A percentile compares a stretch with the other conserved stretches of the same genome.
Evolutionary conservation across 2,329 filamentous ascomycete genomes (phyloP).

Genomic region (Ilyonectria mors-panacis): DNA sequence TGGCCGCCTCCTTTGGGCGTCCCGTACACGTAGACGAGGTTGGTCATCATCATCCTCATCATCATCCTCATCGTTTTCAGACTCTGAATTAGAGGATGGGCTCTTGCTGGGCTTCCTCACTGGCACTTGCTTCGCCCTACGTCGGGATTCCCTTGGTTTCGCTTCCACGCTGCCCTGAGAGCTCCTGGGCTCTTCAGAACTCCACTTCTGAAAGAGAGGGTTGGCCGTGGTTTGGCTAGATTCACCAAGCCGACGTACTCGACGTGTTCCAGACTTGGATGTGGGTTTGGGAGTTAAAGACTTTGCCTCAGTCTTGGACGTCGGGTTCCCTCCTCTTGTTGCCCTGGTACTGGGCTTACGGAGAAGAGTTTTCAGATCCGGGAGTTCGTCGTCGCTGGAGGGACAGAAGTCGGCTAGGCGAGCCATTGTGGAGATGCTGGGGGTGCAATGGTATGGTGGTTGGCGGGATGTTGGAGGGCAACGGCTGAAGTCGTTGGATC

Average conservation of each 20-base stretch:
- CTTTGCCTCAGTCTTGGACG: conserved; percentile 31
- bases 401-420: conserved; percentile 48
- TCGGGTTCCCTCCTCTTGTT: conserved; percentile 32
- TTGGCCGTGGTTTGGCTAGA: conserved; percentile 44
- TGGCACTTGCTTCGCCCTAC: conserved; percentile 18
- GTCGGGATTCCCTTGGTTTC: conserved; percentile 11
- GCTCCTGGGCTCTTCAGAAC: conserved; percentile 39
- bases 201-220: conserved; percentile 53
- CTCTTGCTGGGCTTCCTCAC: conserved; percentile 14
- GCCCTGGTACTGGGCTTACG: conserved; percentile 33
- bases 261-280: conserved; percentile 45
- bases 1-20: conserved; percentile 27
- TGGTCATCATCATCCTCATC: conserved; percentile 21
- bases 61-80: conserved; percentile 28
- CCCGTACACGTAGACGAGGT: conserved; percentile 24
- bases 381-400: conserved; percentile 60
- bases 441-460: not conserved
- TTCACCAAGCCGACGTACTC: conserved; percentile 51
- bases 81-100: conserved; percentile 4
- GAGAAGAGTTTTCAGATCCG: conserved; percentile 55
- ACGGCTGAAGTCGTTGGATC: not conserved
- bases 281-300: conserved; percentile 45
- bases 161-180: conserved; percentile 3
- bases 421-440: conserved; percentile 43
- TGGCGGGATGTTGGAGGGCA: not conserved